Evolutionary conservation across 345 rosid genomes (phyloP), one percentile per base, ranked within the genome.

Genomic region (Salix arbutifolia): DNA sequence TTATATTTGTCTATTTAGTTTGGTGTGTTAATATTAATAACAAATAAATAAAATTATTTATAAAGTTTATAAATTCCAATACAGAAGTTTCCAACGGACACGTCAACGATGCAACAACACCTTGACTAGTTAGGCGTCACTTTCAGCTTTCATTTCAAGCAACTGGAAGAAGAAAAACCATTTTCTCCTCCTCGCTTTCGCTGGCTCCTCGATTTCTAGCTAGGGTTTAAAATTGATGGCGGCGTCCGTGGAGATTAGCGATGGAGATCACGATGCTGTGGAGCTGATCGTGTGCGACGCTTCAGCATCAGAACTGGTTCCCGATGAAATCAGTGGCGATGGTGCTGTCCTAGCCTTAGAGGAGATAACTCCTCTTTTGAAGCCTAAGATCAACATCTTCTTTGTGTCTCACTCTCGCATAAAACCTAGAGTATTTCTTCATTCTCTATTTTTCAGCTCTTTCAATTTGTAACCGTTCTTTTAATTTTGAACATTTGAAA

Each of bases 361-460:
- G 67, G 98, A 94, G 83, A 90, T 89, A 67, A 73, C 81, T 19
- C 96, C 97, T 82, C 92, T 92, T 40, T 68, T 94, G 75, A 84
- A 85, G 86, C 97, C 97, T 71, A 92, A 88, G 81, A 76, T 91
- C 88, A 90, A 88, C 81, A 92, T 92, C 72, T 94, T 94, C 84
- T 84, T 94, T 37, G 62, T 89, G 75, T 85, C 92, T n/a, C 81
- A 83, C 78, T 76, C 94, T 67, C 91, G 94, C 31, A 83, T 89
- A 83, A 89, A 80, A 82, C 89, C 94, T 19, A 89, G 91, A 86
- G 96, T 91, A 88, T 70, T 69, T 10, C 1, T 26, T 19, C 44
- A 8, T 23, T 46, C 40, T 64, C 64, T 38, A 37, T 28, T 13
- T 25, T 18, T 19, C 10, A n/a, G 2, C 30, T 21, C 42, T 62